Base-by-base conservation (phyloP, 1,284 basidiomycete species). In the Meira nashicola region DNA sequence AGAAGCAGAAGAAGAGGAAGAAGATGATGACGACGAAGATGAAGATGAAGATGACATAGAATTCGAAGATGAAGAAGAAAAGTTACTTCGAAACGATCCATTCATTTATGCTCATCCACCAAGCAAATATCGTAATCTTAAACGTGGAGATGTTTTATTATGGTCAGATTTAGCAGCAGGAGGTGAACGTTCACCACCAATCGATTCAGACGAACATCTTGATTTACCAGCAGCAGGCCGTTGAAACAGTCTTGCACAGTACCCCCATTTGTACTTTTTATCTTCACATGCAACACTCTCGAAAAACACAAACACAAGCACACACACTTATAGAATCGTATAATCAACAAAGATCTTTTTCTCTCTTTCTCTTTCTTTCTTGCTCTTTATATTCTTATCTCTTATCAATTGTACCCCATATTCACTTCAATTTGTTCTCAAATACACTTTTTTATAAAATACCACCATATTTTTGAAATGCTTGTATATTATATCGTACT, bases 141-240 rank as follows among this genome's bases (percentile, higher is more conserved):
- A 80, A 70, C 79, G 82, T 5, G 89, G 89, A 25, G 87, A 89
- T 66, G 75, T 84, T 11, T 78, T 91, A 8, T 89, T 84, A 74
- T 91, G 89, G 89, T 87, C 88, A 72, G 86, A 90, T 70, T 84
- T 91, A 57, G 78, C 83, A 33, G 82, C 83, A 54, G 84, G 83
- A 59, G 89, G 89, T 7, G 89, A 91, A 49, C 58, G 72, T n/a
- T 54, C 63, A 37, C 61, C 66, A 49, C 72, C 72, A 2, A 67
- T 73, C 48, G 71, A 74, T 37, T 64, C 67, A 1, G 72, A 74
- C 37, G 56, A 64, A 44, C 60, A 66, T 39, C 68, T 74, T 38
- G 59, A 65, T 21, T 58, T 69, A 59, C 72, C 70, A 14, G 49
- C 58, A 21, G 67, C 67, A 14, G 69, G 65, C 11, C 59, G 71